Evolutionary conservation across 2,329 filamentous ascomycete genomes (phyloP).

Genomic region (Beauveria sp.): DNA sequence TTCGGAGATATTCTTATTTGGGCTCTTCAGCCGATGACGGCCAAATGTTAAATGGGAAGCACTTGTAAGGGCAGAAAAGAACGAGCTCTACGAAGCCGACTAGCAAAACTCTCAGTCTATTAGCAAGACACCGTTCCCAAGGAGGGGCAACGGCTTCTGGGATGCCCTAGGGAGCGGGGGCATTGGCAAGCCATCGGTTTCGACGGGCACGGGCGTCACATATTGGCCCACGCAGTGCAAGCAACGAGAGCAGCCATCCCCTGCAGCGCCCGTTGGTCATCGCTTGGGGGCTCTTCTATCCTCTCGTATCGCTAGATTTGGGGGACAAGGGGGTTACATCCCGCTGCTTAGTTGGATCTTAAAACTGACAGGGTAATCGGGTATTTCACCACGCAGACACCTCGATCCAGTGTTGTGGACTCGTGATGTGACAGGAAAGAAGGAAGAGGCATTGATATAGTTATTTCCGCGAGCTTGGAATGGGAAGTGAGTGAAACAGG

Average conservation of each 20-base stretch:
- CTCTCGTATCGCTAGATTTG: not conserved
- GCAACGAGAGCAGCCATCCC: not conserved
- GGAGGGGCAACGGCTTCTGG: not conserved
- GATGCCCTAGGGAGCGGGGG: not conserved
- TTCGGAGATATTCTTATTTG: not conserved
- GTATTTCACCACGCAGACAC: not conserved
- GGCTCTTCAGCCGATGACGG: not conserved
- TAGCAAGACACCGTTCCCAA: not conserved
- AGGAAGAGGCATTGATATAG: not conserved
- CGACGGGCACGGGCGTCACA: not conserved
- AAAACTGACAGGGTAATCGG: not conserved
- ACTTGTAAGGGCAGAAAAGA: not conserved
- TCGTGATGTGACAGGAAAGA: not conserved
- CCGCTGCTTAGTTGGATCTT: not conserved
- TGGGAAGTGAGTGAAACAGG: not conserved
- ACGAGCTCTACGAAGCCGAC: not conserved
- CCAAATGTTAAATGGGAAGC: not conserved
- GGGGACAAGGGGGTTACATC: not conserved
- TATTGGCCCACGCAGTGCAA: not conserved
- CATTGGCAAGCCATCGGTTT: not conserved
- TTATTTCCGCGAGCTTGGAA: not conserved
- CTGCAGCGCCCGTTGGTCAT: not conserved
- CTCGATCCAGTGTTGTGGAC: not conserved
- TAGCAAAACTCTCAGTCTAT: not conserved
- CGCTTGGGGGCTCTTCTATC: not conserved